Base-by-base conservation (phyloP, 2,329 filamentous ascomycete genomes). In the Aspergillus sp. region DNA sequence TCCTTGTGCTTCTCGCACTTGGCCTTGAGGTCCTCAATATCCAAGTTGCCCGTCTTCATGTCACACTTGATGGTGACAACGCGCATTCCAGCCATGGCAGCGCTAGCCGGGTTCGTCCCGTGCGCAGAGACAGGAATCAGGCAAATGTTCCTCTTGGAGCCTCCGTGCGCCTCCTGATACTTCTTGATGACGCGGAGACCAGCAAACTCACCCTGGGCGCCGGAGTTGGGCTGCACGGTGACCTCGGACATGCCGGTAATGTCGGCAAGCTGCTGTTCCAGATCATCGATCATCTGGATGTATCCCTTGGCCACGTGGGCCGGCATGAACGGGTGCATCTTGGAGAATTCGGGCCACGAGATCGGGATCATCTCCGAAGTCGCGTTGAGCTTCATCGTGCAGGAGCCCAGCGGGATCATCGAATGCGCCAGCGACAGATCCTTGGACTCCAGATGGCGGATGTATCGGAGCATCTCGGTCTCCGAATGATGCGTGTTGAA, bases 331-430 rank as follows among this genome's bases (percentile, higher is more conserved):
- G 89, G 89, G 62, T 96, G 89, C 20, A 93, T 70, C 40, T 80
- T 76, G 26, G 82, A 74, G 51, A 88, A 85, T 30, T 80, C 75
- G 1, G 79, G 76, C 63, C 78, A 80, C 1, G 83, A 83, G 34
- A 95, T 72, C 5, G 88, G 82, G 11, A 83, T 74, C 89, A 96
- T 95, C 66, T 95, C 86, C 1, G 84, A 84, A 3, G 88, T 91
- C 26, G 82, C 84, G 58, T 95, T 95, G 33, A 95, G 77, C 70
- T 96, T 96, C 89, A 96, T 96, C 10, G 89, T 96, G 69, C 89
- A 96, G 1, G 89, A 95, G 13, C 89, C 89, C 1, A 96, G 74
- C 2, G 89, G 86, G 40, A 96, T 96, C 89, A 96, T 96, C 11
- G 88, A 95, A 64, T 96, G 89, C 2, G 88, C 84, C 4, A 95